phyloP scores from a whole-genome alignment of 768 basidiomycete species.

The Peribolospora baueri region DNA sequence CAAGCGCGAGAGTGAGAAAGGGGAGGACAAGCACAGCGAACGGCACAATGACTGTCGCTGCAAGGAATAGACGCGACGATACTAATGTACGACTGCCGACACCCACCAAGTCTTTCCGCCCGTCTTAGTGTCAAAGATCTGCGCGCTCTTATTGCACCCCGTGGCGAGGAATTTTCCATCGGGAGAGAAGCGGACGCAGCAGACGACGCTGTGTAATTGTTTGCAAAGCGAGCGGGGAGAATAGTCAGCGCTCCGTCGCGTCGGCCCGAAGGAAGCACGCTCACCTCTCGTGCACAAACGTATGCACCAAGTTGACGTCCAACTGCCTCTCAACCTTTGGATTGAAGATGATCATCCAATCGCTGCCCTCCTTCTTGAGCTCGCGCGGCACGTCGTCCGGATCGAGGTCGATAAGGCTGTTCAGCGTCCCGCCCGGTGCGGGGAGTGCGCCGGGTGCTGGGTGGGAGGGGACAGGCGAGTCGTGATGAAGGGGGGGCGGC shows the following conservation, averaged over 20 bases:
- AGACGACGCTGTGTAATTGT: slow-evolving; percentile 33
- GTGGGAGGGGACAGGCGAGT: neutral
- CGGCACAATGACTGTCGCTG: slow-evolving; percentile 1
- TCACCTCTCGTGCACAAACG: slow-evolving; percentile 72
- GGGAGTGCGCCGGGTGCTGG: neutral
- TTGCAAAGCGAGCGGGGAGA: too few relatives aligned
- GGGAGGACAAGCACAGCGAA: slow-evolving; percentile 29
- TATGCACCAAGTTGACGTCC: slow-evolving; percentile 60
- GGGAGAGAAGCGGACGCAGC: slow-evolving; percentile 81
- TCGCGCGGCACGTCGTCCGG: slow-evolving; percentile 21
- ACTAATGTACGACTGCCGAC: neutral
- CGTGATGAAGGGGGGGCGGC: neutral
- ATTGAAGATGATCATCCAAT: slow-evolving; percentile 79
- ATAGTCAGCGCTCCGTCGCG: too few relatives aligned
- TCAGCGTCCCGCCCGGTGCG: too few relatives aligned
- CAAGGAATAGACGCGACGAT: neutral
- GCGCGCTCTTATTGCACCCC: slow-evolving; percentile 84
- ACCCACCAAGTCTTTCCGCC: slow-evolving; percentile 60
- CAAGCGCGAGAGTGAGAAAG: slow-evolving; percentile 41
- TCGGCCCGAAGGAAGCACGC: neutral
- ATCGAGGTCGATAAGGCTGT: slow-evolving; percentile 1
- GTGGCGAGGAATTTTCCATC: slow-evolving; percentile 84
- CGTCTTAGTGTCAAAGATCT: slow-evolving; percentile 79
- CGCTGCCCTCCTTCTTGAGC: slow-evolving; percentile 40
- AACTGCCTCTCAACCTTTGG: slow-evolving; percentile 50